phyloP scores from a whole-genome alignment of 2,329 filamentous ascomycete genomes.

The Colletotrichum tropicale region DNA sequence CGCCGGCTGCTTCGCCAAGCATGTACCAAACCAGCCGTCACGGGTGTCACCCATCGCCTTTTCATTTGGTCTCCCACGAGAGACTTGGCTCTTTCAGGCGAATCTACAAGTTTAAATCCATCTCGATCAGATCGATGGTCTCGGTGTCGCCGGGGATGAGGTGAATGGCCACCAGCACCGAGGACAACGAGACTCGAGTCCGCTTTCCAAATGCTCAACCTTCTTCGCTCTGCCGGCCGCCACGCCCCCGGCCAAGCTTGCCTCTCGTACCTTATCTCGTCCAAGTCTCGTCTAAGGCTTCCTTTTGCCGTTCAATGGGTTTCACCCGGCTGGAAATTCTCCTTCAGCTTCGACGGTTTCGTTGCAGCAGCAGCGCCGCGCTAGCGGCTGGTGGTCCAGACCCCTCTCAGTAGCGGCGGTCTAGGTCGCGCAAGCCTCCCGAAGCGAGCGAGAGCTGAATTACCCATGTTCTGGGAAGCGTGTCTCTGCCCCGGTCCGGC shows the following conservation, averaged over 20 bases:
- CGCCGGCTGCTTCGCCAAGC: not conserved
- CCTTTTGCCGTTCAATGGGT: not conserved
- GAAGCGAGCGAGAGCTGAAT: not conserved
- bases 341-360: slow-evolving; percentile 15
- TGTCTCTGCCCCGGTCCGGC: not conserved
- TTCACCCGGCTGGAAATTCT: not conserved
- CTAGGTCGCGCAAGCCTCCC: not conserved
- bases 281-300: not conserved
- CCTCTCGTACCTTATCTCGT: not conserved
- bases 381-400: not conserved
- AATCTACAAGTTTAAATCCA: not conserved
- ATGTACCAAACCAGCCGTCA: not conserved
- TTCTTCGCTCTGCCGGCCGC: not conserved
- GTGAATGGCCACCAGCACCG: not conserved
- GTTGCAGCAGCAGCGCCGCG: not conserved
- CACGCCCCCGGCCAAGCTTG: not conserved
- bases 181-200: not conserved
- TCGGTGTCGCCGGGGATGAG: not conserved
- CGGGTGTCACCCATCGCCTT: not conserved
- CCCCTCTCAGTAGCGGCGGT: not conserved
- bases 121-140: not conserved
- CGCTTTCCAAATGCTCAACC: not conserved
- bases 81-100: not conserved
- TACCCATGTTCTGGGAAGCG: not conserved
- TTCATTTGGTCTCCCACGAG: not conserved